Evolutionary conservation across 805 yeast genomes (phyloP).

Genomic region (Debaryomyces prosopidis): DNA sequence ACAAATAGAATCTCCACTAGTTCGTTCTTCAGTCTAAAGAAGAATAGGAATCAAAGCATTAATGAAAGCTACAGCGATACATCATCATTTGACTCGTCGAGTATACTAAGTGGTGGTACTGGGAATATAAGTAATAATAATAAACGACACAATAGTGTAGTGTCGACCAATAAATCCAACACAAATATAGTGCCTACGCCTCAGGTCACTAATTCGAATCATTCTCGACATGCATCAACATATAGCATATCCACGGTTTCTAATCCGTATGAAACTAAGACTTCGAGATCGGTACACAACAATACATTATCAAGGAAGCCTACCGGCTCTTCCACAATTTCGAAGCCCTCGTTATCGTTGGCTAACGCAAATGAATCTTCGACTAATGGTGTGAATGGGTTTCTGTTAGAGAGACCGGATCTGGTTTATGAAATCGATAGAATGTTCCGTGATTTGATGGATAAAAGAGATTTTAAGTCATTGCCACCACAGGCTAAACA

Average conservation of each 20-base stretch:
- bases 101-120: constrained; percentile 26
- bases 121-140: constrained; percentile 17
- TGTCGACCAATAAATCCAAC: constrained; percentile 13
- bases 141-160: constrained; percentile 11
- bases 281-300: constrained; percentile 10
- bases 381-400: constrained; percentile 19
- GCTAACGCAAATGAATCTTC: constrained; percentile 16
- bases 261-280: constrained; percentile 32
- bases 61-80: constrained; percentile 26
- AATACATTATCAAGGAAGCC: constrained; percentile 22
- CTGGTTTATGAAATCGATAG: constrained; percentile 67
- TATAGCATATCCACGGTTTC: constrained; percentile 32
- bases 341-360: constrained; percentile 25
- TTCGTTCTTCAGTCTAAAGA: constrained; percentile 38
- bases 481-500: constrained; percentile 71
- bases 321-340: constrained; percentile 22
- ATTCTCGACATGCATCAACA: constrained; percentile 41
- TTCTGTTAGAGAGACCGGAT: constrained; percentile 61
- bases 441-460: constrained; percentile 79
- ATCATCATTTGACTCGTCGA: constrained; percentile 33
- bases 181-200: constrained; percentile 29
- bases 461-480: constrained; percentile 71
- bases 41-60: constrained; percentile 16
- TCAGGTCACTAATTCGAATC: constrained; percentile 32
- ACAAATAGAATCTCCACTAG: constrained; percentile 31